phyloP scores from a whole-genome alignment of 371 early-diverging fungal genomes.

The Zancudomyces culisetae region DNA sequence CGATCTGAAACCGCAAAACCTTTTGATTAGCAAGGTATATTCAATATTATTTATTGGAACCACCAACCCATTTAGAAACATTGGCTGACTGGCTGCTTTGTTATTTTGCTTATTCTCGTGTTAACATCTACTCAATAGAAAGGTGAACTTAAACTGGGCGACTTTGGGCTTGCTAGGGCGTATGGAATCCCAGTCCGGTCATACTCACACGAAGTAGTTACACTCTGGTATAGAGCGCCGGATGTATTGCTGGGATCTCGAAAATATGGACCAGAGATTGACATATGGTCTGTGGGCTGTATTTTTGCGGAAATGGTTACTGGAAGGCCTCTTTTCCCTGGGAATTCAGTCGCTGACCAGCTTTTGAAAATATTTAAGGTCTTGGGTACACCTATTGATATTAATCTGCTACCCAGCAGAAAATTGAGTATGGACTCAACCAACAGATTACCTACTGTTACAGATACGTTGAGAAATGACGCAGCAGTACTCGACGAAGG shows the following conservation, averaged over 20 bases:
- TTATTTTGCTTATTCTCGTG: no score
- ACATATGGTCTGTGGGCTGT: constrained; percentile 98
- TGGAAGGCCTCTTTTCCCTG: constrained; percentile 92
- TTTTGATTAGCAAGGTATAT: constrained; percentile 38
- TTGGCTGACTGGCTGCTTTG: no score
- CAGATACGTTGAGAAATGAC: constrained; percentile 11
- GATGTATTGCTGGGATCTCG: constrained; percentile 97
- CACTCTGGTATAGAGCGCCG: constrained; percentile 92
- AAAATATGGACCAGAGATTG: constrained; percentile 94
- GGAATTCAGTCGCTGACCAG: constrained; percentile 76
- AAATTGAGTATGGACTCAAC: constrained; percentile 65
- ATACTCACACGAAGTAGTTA: constrained; percentile 93
- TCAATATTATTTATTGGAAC: no score
- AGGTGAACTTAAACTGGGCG: constrained; percentile 84
- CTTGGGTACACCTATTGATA: constrained; percentile 74
- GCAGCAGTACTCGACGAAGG: neutral
- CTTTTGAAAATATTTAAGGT: constrained; percentile 73
- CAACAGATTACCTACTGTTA: constrained; percentile 30
- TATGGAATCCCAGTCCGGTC: constrained; percentile 93
- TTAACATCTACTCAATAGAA: constrained; percentile 26
- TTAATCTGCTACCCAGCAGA: neutral
- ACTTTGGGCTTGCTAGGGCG: constrained; percentile 94
- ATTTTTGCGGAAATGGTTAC: constrained; percentile 68
- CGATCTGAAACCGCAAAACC: constrained; percentile 35
- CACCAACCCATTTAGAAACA: no score